Base-by-base conservation (phyloP, 768 basidiomycete genomes). In the Hysterangium stoloniferum region DNA sequence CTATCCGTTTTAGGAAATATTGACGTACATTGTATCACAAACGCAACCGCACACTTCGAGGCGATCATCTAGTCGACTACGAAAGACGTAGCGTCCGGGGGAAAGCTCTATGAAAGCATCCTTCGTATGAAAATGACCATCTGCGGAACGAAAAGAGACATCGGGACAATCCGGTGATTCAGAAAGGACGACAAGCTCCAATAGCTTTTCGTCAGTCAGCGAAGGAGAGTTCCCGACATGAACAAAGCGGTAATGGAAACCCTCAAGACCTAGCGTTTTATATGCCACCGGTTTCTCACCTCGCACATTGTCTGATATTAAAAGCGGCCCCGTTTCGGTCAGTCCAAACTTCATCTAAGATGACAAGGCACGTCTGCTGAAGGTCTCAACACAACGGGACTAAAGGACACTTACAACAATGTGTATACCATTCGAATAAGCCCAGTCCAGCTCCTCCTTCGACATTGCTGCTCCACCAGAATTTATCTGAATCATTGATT, bases 31-130 rank as follows among this genome's bases (percentile, higher is more conserved):
- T n/a, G n/a, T n/a, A n/a, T n/a, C n/a, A n/a, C n/a, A n/a, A n/a
- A n/a, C n/a, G n/a, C n/a, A 9, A 4, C 19, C 19, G 9, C 11
- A 13, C 40, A 41, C 80, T 68, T 87, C 87, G 63, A 89, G 87
- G 86, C 86, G 87, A 64, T 89, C 86, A 57, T 89, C 86, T 54
- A 85, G 79, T 35, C 86, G 77, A 25, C 86, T 86, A 32, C 82
- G 76, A 55, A 76, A 84, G 40, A 78, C 61, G 61, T 82, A 88
- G 57, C 65, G 67, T 0, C 83, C 83, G 1, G 77, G 71, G 2
- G 68, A 56, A 13, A 72, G 68, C 62, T 85, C 79, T 58, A 78
- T 74, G 70, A 88, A 89, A 15, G 88, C 68, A 63, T 89, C 86
- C 1, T 86, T 86, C 11, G 86, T 87, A 62, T 86, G 86, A 68